phyloP scores from a whole-genome alignment of 2,329 filamentous ascomycete genomes.

The Epichloe brachyelytri region DNA sequence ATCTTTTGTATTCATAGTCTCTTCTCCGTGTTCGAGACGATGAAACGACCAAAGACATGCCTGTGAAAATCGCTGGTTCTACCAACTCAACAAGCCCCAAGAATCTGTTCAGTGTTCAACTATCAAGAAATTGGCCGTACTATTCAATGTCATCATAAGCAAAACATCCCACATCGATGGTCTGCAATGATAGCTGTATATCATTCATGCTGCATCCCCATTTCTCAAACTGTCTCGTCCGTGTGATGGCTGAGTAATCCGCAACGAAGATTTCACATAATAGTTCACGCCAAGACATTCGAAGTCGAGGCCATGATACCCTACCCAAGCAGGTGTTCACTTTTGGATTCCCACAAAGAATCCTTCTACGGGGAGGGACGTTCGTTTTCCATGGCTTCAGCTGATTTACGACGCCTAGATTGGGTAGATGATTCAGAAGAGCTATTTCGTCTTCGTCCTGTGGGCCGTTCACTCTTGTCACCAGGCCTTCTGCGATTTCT shows the following conservation, averaged over 20 bases:
- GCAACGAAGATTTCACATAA: not conserved
- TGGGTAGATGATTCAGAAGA: constrained; percentile 40
- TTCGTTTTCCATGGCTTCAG: constrained; percentile 38
- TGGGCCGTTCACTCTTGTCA: constrained; percentile 2
- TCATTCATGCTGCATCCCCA: not conserved
- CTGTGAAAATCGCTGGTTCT: not conserved
- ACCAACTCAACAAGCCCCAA: not conserved
- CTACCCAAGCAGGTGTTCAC: not conserved
- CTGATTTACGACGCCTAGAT: constrained; percentile 36
- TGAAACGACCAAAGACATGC: not conserved
- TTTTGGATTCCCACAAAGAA: not conserved
- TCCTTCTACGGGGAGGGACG: constrained; percentile 8
- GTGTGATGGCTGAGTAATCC: not conserved
- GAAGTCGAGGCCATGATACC: not conserved
- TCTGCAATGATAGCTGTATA: not conserved
- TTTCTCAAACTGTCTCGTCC: not conserved
- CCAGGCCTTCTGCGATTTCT: not conserved
- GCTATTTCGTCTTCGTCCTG: constrained; percentile 32
- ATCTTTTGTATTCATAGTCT: not conserved
- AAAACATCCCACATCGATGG: not conserved
- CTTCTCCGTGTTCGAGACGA: not conserved
- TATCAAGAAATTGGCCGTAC: too few species aligned
- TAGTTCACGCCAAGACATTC: not conserved
- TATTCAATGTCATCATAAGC: not conserved
- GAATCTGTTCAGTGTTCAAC: not conserved